These are phyloP conservation scores for Fremontodendron californicum DNA, from an alignment of 345 rosid genomes.

Conservation along the genomic window DNA sequence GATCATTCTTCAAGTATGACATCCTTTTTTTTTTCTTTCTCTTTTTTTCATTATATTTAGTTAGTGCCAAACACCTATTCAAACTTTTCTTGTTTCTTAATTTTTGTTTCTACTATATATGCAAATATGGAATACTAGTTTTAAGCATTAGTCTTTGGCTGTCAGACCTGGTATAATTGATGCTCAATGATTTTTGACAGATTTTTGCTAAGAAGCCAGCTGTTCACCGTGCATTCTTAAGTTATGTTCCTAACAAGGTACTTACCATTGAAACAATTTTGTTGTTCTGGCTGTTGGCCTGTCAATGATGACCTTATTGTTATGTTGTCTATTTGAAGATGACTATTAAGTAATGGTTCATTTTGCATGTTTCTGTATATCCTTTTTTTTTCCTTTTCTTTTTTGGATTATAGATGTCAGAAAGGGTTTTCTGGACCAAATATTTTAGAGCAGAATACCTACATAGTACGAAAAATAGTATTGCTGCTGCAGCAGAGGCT, in stretches of 20 bases:
- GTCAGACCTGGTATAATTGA: neutral
- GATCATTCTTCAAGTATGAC: conserved; percentile 74
- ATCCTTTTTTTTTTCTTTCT: neutral
- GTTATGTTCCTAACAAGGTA: conserved; percentile 88
- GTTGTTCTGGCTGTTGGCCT: conserved; percentile 4
- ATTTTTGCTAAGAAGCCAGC: conserved; percentile 98
- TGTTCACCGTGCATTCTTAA: conserved; percentile 79
- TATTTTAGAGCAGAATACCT: conserved; percentile 93
- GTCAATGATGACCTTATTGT: conserved; percentile 3
- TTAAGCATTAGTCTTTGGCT: conserved; percentile 2
- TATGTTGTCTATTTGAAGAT: neutral
- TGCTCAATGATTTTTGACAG: conserved; percentile 32
- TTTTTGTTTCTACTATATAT: conserved; percentile 10
- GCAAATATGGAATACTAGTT: conserved; percentile 1
- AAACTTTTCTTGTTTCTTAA: neutral
- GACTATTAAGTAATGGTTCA: conserved; percentile 8
- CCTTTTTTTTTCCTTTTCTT: conserved; percentile 6
- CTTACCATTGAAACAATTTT: conserved; percentile 15
- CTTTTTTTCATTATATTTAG: neutral
- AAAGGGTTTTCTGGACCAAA: conserved; percentile 92
- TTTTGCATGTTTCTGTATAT: conserved; percentile 12
- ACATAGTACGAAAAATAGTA: conserved; percentile 63
- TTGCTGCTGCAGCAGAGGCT: conserved; percentile 89
- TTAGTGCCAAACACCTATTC: neutral
- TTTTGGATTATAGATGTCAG: conserved; percentile 62